Evolutionary conservation across 441 rosid genomes (phyloP), one percentile per base, ranked within the genome.

Genomic region (Gossypium trilobum): DNA sequence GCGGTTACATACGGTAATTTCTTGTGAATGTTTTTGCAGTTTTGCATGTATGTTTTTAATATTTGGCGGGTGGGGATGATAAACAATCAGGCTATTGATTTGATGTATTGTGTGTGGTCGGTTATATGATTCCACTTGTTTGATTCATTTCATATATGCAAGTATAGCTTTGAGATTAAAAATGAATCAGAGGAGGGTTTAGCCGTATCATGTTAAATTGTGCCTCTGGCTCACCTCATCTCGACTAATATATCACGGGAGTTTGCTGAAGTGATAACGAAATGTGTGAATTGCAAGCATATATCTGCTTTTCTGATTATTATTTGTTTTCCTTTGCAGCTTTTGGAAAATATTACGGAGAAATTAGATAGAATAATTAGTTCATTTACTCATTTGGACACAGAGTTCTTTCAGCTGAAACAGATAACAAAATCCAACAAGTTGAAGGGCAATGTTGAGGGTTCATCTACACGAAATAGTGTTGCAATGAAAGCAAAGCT

Each of bases 331-430:
- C 74, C 68, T 80, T 79, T 80, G 83, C 91, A 95, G 99, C 94
- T 95, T 61, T 83, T 91, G 91, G 94, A 89, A 80, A 83, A 79
- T 77, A 81, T 89, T 71, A 86, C 88, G 25, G 98, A 90, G 86
- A 95, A 85, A 82, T 85, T 89, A 79, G 97, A 95, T 78, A 73
- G 79, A 22, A 85, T 87, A 79, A 87, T 93, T 76, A 83, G 89
- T 77, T 90, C 97, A 5, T 93, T 88, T 78, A 93, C 97, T 82
- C 98, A 89, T 82, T 78, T 93, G 77, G 97, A 93, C 85, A 80
- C 84, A 71, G 99, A 93, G 85, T 95, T 95, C 86, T 82, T 89
- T 66, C 87, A 85, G 77, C 86, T 90, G 80, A 84, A 86, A 80
- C 93, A 88, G 82, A 78, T 87, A 78, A 86, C 97, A 48, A 90